Percentiles rank a stretch among this genome's conserved stretches.
These are phyloP conservation scores for Prunus salicina DNA, from an alignment of 306 rosid genomes.

Conservation along the genomic window DNA sequence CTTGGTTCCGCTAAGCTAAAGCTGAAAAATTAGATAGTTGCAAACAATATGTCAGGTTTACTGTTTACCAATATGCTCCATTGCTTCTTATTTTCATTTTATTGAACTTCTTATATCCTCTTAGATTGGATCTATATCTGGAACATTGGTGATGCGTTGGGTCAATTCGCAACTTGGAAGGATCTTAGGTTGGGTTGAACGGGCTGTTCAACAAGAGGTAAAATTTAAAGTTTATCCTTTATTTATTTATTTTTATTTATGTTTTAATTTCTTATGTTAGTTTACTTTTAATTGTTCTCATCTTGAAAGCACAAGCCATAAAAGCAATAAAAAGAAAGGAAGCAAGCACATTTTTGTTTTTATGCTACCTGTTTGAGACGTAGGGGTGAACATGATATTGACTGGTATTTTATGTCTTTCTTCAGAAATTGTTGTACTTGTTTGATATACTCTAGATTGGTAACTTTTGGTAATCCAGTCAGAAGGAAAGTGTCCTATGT, in stretches of 20 bases:
- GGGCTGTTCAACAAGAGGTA: constrained; percentile 91
- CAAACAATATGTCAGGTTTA: not conserved
- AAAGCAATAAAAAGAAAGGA: not conserved
- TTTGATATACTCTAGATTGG: no score
- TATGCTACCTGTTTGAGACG: no score
- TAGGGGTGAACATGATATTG: not conserved
- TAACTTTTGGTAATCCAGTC: not conserved
- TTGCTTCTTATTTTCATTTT: constrained; percentile 17
- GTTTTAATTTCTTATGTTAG: not conserved
- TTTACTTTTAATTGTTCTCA: not conserved
- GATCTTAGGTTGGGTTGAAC: constrained; percentile 91
- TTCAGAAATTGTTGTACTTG: no score
- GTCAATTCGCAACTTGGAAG: constrained; percentile 91
- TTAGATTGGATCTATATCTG: constrained; percentile 91
- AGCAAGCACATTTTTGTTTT: not conserved
- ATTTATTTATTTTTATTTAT: not conserved
- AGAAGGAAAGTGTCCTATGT: not conserved
- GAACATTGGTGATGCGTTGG: constrained; percentile 98
- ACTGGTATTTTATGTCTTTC: not conserved
- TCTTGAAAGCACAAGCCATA: not conserved
- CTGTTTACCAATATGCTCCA: not conserved
- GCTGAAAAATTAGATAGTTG: not conserved
- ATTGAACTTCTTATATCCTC: constrained; percentile 11
- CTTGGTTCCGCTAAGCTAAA: not conserved
- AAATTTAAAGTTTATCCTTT: constrained; percentile 12